These are phyloP conservation scores for Trichoderma afroharzianum DNA, from an alignment of 2,329 filamentous ascomycete species.

Conservation along the genomic window DNA sequence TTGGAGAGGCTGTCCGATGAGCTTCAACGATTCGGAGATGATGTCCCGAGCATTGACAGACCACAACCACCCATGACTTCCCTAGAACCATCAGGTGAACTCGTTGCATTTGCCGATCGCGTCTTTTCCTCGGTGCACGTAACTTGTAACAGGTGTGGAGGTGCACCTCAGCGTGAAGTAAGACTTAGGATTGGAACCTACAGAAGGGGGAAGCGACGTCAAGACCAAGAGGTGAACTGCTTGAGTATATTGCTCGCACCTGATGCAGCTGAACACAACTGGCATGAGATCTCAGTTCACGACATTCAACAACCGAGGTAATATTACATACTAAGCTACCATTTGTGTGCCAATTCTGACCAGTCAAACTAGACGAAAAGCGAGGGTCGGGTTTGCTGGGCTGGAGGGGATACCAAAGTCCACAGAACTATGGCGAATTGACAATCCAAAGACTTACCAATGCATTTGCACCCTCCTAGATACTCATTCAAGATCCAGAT, in stretches of 20 bases:
- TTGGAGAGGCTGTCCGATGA: neutral
- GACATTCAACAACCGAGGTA: neutral
- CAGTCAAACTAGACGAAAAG: neutral
- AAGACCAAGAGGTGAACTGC: neutral
- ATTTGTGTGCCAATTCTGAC: neutral
- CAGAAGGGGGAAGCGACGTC: neutral
- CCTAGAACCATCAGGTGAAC: neutral
- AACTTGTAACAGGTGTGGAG: neutral
- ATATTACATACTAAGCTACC: neutral
- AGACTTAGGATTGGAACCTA: neutral
- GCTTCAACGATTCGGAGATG: neutral
- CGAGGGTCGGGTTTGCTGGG: neutral
- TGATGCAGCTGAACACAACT: neutral
- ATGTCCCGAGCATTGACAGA: neutral
- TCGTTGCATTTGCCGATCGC: neutral
- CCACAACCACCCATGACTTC: neutral
- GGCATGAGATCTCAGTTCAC: neutral
- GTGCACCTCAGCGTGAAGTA: neutral
- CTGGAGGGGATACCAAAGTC: neutral
- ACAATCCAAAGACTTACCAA: neutral
- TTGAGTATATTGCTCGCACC: neutral
- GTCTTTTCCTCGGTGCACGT: neutral
- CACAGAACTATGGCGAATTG: neutral
- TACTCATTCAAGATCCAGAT: neutral
- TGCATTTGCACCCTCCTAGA: neutral